Conservation (phyloP, 1,139 yeast genomes). For the Debaryomyces fabryi region DNA sequence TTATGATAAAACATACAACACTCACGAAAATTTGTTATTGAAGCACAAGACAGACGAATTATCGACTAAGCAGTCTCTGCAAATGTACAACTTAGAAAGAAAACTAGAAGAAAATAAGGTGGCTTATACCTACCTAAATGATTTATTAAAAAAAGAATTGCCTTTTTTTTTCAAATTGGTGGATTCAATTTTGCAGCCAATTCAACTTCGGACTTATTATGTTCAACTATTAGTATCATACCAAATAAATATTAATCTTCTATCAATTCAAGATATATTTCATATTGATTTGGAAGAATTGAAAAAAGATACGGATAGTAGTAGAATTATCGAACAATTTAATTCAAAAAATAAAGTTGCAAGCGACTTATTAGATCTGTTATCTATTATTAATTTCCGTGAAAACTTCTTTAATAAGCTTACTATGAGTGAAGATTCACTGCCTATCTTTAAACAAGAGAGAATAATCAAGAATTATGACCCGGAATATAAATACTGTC, state of each 20-base stretch:
- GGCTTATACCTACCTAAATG: conserved; percentile 35
- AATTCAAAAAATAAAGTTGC: conserved; percentile 16
- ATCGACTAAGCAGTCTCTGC: conserved; percentile 33
- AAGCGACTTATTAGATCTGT: conserved; percentile 21
- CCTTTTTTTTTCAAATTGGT: conserved; percentile 40
- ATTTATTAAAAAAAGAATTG: conserved; percentile 38
- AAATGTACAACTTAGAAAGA: conserved; percentile 33
- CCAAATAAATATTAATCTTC: conserved; percentile 25
- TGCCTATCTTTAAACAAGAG: neutral
- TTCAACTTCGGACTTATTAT: conserved; percentile 33
- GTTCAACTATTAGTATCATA: conserved; percentile 32
- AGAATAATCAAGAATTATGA: conserved; percentile 1
- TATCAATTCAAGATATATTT: conserved; percentile 17
- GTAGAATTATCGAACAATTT: conserved; percentile 15
- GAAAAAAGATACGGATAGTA: conserved; percentile 11
- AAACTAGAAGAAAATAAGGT: conserved; percentile 30
- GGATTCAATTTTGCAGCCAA: conserved; percentile 24
- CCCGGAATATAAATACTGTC: conserved; percentile 22
- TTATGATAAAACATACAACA: conserved; percentile 33
- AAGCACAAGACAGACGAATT: conserved; percentile 26
- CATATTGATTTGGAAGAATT: conserved; percentile 13
- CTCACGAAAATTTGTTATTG: conserved; percentile 27
- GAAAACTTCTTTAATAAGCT: conserved; percentile 20
- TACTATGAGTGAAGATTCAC: conserved; percentile 3
- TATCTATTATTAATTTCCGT: conserved; percentile 25